A percentile compares a stretch with the other conserved stretches of the same genome.
These are phyloP conservation scores for Eucalyptus leucophloia DNA, from an alignment of 345 rosid genomes.

Conservation along the genomic window DNA sequence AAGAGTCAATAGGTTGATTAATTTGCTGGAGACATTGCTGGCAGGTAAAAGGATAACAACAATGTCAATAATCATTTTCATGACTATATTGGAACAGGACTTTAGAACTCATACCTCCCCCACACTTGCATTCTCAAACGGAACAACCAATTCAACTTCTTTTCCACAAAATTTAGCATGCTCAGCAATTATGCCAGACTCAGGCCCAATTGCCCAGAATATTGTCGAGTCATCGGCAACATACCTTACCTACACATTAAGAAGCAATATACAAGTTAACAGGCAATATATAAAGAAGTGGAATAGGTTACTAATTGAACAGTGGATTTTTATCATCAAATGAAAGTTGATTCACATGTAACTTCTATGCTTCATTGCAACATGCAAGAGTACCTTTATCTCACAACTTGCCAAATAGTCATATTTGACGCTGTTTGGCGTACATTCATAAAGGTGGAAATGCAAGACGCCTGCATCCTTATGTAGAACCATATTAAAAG, in stretches of 20 bases:
- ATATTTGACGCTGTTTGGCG: constrained; percentile 50
- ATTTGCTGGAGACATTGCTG: not conserved
- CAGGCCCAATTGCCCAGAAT: constrained; percentile 94
- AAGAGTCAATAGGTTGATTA: not conserved
- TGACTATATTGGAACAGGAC: not conserved
- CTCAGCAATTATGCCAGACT: constrained; percentile 52
- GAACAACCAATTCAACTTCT: constrained; percentile 83
- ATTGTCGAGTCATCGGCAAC: constrained; percentile 77
- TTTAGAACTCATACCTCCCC: constrained; percentile 52
- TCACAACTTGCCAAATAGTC: constrained; percentile 80
- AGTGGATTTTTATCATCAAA: not conserved
- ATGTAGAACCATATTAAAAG: constrained; percentile 89
- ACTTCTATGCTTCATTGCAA: not conserved
- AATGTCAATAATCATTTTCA: not conserved
- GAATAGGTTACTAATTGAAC: not conserved
- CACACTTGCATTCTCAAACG: constrained; percentile 65
- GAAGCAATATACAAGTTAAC: not conserved
- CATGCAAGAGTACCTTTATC: constrained; percentile 50
- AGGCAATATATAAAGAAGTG: not conserved
- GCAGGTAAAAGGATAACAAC: not conserved
- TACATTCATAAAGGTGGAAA: constrained; percentile 60
- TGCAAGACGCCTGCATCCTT: constrained; percentile 57
- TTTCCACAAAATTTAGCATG: constrained; percentile 73
- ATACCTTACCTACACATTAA: constrained; percentile 51
- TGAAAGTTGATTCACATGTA: not conserved